Percentiles rank a stretch among this genome's conserved stretches.
phyloP scores from a whole-genome alignment of 192 early-diverging fungal species.

The Dissophora ornata region DNA sequence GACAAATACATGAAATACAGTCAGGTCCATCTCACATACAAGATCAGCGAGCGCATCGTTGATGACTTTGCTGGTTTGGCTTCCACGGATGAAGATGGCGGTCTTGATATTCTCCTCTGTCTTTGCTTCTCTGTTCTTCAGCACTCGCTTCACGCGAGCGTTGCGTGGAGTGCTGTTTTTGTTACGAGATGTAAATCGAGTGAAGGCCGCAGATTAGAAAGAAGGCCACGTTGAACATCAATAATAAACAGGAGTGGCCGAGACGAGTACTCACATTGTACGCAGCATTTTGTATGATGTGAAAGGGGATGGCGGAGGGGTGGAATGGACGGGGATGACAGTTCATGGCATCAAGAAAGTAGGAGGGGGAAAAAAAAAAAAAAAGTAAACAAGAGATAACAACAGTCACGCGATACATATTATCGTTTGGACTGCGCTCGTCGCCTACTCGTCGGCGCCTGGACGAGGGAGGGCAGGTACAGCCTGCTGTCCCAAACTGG shows the following conservation, averaged over 20 bases:
- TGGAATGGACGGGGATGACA: background rate
- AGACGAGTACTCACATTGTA: conserved; percentile 46
- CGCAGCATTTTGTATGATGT: conserved; percentile 32
- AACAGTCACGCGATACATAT: background rate
- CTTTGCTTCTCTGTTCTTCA: conserved; percentile 91
- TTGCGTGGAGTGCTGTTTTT: conserved; percentile 82
- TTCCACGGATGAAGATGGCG: conserved; percentile 89
- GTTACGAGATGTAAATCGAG: background rate
- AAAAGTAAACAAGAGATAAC: conserved; percentile 4
- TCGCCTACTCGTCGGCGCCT: too few species aligned
- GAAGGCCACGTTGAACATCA: too few species aligned
- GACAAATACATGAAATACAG: too few species aligned
- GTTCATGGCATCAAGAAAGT: too few species aligned
- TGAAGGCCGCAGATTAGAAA: too few species aligned
- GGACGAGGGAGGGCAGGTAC: too few species aligned
- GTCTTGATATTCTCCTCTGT: conserved; percentile 92
- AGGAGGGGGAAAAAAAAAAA: conserved; percentile 16
- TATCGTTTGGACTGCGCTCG: too few species aligned
- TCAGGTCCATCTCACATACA: too few species aligned
- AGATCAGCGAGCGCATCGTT: conserved; percentile 90
- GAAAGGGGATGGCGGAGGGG: background rate
- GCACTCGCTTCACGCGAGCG: conserved; percentile 86
- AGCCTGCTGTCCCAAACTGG: too few species aligned
- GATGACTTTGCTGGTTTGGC: conserved; percentile 86
- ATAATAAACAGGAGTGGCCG: too few species aligned